Base-by-base conservation (phyloP, 306 rosid genomes). In the Citrullus colocynthis region DNA sequence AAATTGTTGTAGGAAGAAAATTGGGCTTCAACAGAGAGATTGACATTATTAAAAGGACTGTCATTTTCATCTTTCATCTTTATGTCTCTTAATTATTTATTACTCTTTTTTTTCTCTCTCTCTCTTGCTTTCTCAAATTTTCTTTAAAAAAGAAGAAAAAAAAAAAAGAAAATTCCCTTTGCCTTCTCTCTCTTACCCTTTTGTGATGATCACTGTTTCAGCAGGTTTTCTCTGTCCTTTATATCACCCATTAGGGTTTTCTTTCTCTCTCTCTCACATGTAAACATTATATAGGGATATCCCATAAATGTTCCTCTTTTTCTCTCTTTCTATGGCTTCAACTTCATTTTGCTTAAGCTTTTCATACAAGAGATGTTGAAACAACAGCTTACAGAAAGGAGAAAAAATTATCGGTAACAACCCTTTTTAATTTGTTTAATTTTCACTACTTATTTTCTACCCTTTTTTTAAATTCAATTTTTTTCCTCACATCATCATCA, bases 191-290 rank as follows among this genome's bases (percentile, higher is more conserved):
- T 85, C 82, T 76, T 67, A 78, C 82, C 75, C 78, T 59, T 87
- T 79, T 72, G 39, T 49, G 58, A 72, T 73, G 84, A 88, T 76
- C 87, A 88, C 85, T 85, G 79, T 86, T 59, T 81, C 79, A 81
- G 86, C 85, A 85, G 37, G 56, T 12, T 69, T 9, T 81, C 71
- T 85, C 80, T 87, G 82, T 82, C 86, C 79, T 82, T 78, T 81
- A 80, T 82, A 88, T 82, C 69, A 65, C 85, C 84, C 80, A 75
- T 85, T 88, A 91, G 96, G 98, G 96, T 87, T 93, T 84, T 70
- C 81, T 39, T 52, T 44, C 28, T 49, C 77, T 73, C 77, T 73
- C 77, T 42, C 76, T 28, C 61, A 28, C 62, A 28, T 73, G 60
- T 73, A 11, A 24, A 49, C 76, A 44, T 44, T 72, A 44, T 72